These are phyloP conservation scores for Flagelloscypha sp. DNA, from an alignment of 768 basidiomycete genomes.

Conservation along the genomic window DNA sequence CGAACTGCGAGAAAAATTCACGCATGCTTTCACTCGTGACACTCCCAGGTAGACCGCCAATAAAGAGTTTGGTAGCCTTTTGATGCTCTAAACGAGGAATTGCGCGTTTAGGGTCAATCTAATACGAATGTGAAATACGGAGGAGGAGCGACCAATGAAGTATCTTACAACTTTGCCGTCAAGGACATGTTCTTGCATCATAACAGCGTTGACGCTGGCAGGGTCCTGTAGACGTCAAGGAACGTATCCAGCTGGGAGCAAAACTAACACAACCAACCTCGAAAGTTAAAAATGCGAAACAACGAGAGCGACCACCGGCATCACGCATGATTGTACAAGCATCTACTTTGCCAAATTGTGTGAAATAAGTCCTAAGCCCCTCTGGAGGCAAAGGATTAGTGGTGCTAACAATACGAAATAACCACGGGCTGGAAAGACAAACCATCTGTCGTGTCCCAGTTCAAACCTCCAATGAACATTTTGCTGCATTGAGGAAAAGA, in stretches of 20 bases:
- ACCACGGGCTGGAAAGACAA: conserved; percentile 31
- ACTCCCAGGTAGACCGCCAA: conserved; percentile 85
- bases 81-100: conserved; percentile 95
- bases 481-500: conserved; percentile 62
- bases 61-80: conserved; percentile 89
- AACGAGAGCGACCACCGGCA: conserved; percentile 85
- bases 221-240: too few species aligned
- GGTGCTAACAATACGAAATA: conserved; percentile 39
- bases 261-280: too few species aligned
- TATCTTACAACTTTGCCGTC: conserved; percentile 92
- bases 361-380: conserved; percentile 77
- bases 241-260: too few species aligned
- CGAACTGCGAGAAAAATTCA: conserved; percentile 88
- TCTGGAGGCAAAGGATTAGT: conserved; percentile 41
- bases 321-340: conserved; percentile 99
- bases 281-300: conserved; percentile 97
- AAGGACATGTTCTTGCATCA: conserved; percentile 89
- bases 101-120: conserved; percentile 99
- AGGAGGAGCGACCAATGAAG: conserved; percentile 4
- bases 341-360: conserved; percentile 94
- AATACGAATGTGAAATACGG: conserved; percentile 9
- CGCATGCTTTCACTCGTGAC: conserved; percentile 94
- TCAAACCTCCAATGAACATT: conserved; percentile 99
- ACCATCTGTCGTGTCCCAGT: conserved; percentile 99
- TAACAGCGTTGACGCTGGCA: conserved; percentile 88